phyloP scores from a whole-genome alignment of 495 filamentous ascomycete species.

The Parathielavia hyrcaniae region DNA sequence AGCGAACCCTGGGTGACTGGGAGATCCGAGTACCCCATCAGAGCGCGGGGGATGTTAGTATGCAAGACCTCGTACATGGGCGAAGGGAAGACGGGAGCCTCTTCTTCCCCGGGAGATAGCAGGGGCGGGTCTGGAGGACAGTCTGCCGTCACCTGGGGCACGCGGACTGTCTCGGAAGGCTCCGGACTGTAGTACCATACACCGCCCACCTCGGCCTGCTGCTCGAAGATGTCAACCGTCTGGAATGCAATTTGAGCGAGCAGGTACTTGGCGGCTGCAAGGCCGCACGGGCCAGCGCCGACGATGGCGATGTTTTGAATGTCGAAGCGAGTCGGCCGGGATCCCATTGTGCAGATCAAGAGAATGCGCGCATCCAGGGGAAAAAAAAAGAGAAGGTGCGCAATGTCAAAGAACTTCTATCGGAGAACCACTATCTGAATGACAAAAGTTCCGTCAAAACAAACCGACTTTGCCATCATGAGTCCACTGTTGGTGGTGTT shows the following conservation, averaged over 20 bases:
- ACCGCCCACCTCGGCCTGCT: slow-evolving; percentile 66
- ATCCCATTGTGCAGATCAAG: slow-evolving; percentile 24
- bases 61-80: slow-evolving; percentile 77
- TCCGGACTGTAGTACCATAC: slow-evolving; percentile 68
- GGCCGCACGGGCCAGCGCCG: slow-evolving; percentile 64
- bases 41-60: slow-evolving; percentile 75
- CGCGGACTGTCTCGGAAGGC: slow-evolving; percentile 27
- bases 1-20: slow-evolving; percentile 54
- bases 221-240: slow-evolving; percentile 73
- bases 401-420: neutral
- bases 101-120: slow-evolving; percentile 14
- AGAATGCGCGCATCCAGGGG: neutral
- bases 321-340: slow-evolving; percentile 28
- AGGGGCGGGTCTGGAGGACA: slow-evolving; percentile 40
- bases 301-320: slow-evolving; percentile 58
- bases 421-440: neutral
- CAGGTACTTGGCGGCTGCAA: slow-evolving; percentile 67
- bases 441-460: neutral
- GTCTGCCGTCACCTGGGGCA: slow-evolving; percentile 40
- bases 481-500: neutral
- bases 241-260: slow-evolving; percentile 65
- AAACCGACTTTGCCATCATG: neutral
- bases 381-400: neutral
- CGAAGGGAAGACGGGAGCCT: slow-evolving; percentile 50
- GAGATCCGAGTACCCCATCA: slow-evolving; percentile 77